Conservation (phyloP, 108 stramenopile genomes). For the Nitzschia sp. region DNA sequence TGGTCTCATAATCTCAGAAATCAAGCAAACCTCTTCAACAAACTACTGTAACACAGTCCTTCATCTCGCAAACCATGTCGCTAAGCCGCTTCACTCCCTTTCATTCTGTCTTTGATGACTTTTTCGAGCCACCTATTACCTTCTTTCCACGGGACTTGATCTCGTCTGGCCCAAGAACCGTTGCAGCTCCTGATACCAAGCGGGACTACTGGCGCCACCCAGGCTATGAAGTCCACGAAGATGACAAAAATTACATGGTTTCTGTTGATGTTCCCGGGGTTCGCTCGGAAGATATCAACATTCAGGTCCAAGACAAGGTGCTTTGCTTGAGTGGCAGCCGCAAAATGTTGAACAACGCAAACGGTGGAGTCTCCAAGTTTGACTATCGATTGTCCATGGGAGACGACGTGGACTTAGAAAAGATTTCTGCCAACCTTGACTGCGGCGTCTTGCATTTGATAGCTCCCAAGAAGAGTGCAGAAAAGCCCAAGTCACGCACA, state of each 20-base stretch:
- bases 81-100: conserved; percentile 5
- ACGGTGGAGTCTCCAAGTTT: neutral
- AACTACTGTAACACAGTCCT: neutral
- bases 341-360: neutral
- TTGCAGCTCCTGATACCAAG: neutral
- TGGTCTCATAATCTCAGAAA: neutral
- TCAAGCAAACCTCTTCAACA: neutral
- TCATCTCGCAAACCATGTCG: neutral
- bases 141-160: conserved; percentile 5
- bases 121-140: neutral
- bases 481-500: neutral
- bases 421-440: conserved; percentile 26
- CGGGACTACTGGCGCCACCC: conserved; percentile 27
- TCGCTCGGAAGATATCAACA: conserved; percentile 52
- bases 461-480: conserved; percentile 28
- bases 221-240: conserved; percentile 63
- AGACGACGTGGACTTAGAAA: conserved; percentile 24
- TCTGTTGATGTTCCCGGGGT: conserved; percentile 72
- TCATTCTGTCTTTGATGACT: neutral
- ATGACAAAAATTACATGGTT: conserved; percentile 58
- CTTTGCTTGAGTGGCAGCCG: conserved; percentile 19
- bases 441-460: conserved; percentile 36
- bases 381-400: conserved; percentile 2
- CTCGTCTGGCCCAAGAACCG: neutral
- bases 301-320: conserved; percentile 49